Evolutionary conservation across 164 flowering plant species (phyloP), one percentile per base, ranked within the genome.

Genomic region (Macadamia tetraphylla): DNA sequence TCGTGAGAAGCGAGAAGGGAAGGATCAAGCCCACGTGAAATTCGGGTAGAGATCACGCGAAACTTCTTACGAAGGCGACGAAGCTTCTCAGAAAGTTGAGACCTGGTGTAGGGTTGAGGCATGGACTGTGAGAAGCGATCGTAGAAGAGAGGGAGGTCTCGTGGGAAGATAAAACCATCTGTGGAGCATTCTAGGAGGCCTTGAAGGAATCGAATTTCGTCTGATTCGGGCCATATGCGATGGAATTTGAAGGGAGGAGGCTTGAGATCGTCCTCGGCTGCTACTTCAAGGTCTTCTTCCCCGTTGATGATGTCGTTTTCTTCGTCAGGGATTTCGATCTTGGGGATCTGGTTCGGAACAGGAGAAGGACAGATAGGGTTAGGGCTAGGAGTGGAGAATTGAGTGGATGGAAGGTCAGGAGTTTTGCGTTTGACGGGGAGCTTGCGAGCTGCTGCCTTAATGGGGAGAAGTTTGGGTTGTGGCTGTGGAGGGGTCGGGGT

Each of bases 21-120:
- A 1, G 56, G 42, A 3, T 78, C 74, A 11, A 84, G 73, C 3
- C 90, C 90, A 18, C 85, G 81, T 0, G 78, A 58, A 17, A 88
- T 73, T 30, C 90, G 78, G 1, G 80, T 58, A 12, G 86, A 81
- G 10, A 73, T 64, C 29, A 77, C 77, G 29, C 88, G 83, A 64
- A 83, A 88, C 76, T 88, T 88, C 78, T 84, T 85, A 3, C 84
- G 71, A 60, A 88, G 76, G 15, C 90, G 74, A 32, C 88, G 79
- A 31, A 86, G 86, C 80, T 88, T 88, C 82, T 88, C 90, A 53
- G 84, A 83, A 46, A 88, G 87, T 75, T 88, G 92, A n/a, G 90
- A 79, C 30, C 71, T 79, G 62, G 92, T 70, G 73, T 84, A 88
- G 48, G 86, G 86, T 73, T 80, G 87, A 29, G 87, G 57, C 78